A percentile compares a stretch with the other conserved stretches of the same genome.
Conservation (phyloP, 2,329 filamentous ascomycete species). For the Exophiala oligosperma region DNA sequence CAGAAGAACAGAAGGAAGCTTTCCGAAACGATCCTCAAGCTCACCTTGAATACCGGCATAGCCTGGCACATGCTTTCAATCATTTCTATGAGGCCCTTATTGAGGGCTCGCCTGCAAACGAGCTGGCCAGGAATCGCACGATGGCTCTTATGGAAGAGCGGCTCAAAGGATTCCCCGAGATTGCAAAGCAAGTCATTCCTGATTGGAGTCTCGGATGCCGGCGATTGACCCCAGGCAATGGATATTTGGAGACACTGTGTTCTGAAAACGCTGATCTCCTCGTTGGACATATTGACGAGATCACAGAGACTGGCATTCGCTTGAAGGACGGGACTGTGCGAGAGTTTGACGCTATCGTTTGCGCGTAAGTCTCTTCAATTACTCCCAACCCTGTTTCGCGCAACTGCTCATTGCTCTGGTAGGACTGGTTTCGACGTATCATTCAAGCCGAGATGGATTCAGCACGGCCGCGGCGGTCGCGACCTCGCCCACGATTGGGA, state of each 20-base stretch:
- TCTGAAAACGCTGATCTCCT: slow-evolving; percentile 24
- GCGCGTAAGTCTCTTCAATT: no score
- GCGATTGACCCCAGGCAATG: slow-evolving; percentile 45
- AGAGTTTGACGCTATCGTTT: slow-evolving; percentile 35
- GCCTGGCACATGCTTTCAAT: slow-evolving; percentile 9
- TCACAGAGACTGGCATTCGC: slow-evolving; percentile 17
- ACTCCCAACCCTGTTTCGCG: no score
- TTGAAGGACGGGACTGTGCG: slow-evolving; percentile 33
- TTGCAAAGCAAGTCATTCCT: slow-evolving; percentile 39
- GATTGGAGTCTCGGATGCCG: slow-evolving; percentile 25
- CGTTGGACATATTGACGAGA: not conserved
- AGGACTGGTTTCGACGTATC: slow-evolving; percentile 40
- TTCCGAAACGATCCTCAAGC: slow-evolving; percentile 23
- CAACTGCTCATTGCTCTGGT: no score
- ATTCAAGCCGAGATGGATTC: slow-evolving; percentile 35
- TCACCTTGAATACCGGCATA: slow-evolving; percentile 8
- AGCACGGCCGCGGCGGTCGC: slow-evolving; percentile 32
- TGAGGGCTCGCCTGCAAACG: slow-evolving; percentile 9
- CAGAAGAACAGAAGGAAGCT: slow-evolving; percentile 24
- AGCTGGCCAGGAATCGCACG: slow-evolving; percentile 1
- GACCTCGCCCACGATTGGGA: slow-evolving; percentile 31
- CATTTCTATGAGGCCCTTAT: slow-evolving; percentile 13
- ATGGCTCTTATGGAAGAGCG: slow-evolving; percentile 20
- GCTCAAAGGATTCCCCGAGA: slow-evolving; percentile 32
- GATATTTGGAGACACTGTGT: slow-evolving; percentile 34